Evolutionary conservation across 2,329 filamentous ascomycete species (phyloP), one percentile per base, ranked within the genome.

Genomic region (Colletotrichum eleusines): DNA sequence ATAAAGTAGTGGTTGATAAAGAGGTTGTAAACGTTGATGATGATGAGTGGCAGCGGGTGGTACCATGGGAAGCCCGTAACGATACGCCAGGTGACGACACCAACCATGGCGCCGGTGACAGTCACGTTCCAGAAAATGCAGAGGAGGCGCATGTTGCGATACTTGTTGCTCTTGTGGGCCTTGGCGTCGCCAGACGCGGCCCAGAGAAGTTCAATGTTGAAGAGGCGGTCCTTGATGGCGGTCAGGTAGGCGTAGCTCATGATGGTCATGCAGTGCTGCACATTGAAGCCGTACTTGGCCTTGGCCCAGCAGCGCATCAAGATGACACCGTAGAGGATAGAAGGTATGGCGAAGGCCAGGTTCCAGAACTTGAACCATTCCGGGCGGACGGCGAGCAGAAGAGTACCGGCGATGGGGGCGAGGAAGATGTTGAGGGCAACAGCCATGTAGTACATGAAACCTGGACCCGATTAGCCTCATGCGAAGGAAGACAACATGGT

Each of bases 331-430:
- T 82, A 82, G 23, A 82, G 55, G 60, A 83, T 77, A 4, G 78
- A 81, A 1, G 81, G 81, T 9, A 82, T 75, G 23, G 81, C 81
- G 67, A 83, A 83, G 6, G 81, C 80, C n/a, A 83, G 76, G 75
- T 83, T 83, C 77, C 82, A 83, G 74, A 81, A 83, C 72, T 80
- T 80, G 74, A 83, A 81, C 76, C 78, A 81, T 40, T 82, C 75
- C 0, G 81, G 81, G 1, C 81, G 78, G 58, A 79, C 73, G 74
- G 80, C 79, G 16, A 83, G 76, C n/a, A 83, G 78, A 1, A 83
- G 74, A 9, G 80, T 81, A 18, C 81, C 81, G 7, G 81, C 80
- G 55, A 83, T 75, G 8, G 81, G 80, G 8, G 79, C 79, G 71
- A 83, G 77, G 77, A 83, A 83, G 70, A 82, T 81, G 59, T 77